phyloP scores from a whole-genome alignment of 305 asterid genomes.

The Vinca major region DNA sequence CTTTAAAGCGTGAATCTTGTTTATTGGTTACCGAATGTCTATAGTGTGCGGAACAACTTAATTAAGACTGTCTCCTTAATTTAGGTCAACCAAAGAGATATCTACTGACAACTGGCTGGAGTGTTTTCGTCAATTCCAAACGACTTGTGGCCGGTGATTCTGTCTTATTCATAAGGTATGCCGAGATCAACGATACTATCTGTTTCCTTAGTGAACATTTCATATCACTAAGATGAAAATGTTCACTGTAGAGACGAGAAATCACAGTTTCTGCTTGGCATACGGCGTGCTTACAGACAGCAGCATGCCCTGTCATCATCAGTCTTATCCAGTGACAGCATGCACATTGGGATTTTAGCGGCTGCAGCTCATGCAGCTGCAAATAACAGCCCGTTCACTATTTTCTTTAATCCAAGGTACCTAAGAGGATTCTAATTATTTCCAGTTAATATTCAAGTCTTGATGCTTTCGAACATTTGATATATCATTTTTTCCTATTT shows the following conservation, averaged over 20 bases:
- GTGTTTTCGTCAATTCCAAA: constrained; percentile 87
- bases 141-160: constrained; percentile 89
- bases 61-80: constrained; percentile 7
- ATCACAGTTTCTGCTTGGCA: constrained; percentile 77
- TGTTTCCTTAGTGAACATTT: not conserved
- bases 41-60: constrained; percentile 8
- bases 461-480: not conserved
- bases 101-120: constrained; percentile 93
- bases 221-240: constrained; percentile 13
- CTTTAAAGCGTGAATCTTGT: not conserved
- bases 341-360: constrained; percentile 96
- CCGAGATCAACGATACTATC: not conserved
- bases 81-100: constrained; percentile 94
- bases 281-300: constrained; percentile 71
- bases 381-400: constrained; percentile 78
- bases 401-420: constrained; percentile 92
- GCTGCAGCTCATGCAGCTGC: constrained; percentile 99
- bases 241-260: constrained; percentile 64
- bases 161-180: constrained; percentile 78
- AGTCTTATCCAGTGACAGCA: constrained; percentile 92
- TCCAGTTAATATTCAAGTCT: not conserved
- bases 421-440: constrained; percentile 5
- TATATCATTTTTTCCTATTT: not conserved
- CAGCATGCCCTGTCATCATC: constrained; percentile 89
- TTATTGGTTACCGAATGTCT: not conserved